Percentiles rank a stretch among this genome's conserved stretches.
Conservation (phyloP, 768 basidiomycete species). For the Lactarius vividus region DNA sequence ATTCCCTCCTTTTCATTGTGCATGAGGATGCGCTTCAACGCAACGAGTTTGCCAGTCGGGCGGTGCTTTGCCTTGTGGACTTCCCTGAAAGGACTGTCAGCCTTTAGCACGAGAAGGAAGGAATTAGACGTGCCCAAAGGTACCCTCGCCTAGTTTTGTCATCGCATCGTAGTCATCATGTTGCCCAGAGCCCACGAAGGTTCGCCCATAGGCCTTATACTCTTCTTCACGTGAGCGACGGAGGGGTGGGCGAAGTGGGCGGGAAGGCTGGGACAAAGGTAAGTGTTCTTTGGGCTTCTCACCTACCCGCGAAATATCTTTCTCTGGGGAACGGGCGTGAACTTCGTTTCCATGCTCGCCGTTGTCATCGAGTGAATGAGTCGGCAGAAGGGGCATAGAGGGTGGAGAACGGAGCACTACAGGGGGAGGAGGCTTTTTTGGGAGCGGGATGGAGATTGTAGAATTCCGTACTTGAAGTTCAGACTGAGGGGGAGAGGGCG, state of each 20-base stretch:
- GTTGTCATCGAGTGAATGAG: conserved; percentile 7
- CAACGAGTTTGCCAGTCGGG: conserved; percentile 60
- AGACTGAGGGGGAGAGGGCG: conserved; percentile 30
- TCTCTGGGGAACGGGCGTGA: not conserved
- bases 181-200: conserved; percentile 66
- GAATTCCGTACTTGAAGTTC: conserved; percentile 31
- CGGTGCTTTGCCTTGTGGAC: conserved; percentile 85
- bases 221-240: conserved; percentile 64
- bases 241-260: conserved; percentile 41
- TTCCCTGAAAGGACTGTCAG: conserved; percentile 49
- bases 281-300: conserved; percentile 9
- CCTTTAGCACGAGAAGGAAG: not conserved
- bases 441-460: conserved; percentile 34
- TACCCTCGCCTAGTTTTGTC: conserved; percentile 92
- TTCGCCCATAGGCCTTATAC: conserved; percentile 59
- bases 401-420: conserved; percentile 3
- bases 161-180: conserved; percentile 77
- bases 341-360: not conserved
- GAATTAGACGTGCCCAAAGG: conserved; percentile 63
- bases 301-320: not conserved
- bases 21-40: conserved; percentile 93
- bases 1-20: conserved; percentile 97
- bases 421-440: conserved; percentile 10
- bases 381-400: conserved; percentile 8
- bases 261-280: conserved; percentile 27